Percentiles rank a stretch among this genome's conserved stretches.
These are phyloP conservation scores for Xerocomus spinulosus DNA, from an alignment of 768 basidiomycete species.

Conservation along the genomic window DNA sequence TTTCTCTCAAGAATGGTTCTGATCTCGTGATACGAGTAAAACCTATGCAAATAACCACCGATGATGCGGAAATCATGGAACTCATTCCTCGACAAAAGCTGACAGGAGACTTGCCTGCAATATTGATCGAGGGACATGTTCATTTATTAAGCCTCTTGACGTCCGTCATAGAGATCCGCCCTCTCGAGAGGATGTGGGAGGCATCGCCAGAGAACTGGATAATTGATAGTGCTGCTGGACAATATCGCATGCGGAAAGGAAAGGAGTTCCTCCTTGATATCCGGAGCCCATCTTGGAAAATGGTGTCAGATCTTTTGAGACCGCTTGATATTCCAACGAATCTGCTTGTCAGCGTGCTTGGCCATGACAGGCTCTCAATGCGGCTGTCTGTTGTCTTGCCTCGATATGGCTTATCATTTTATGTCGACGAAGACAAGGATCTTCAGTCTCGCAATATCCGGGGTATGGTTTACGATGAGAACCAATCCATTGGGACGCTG, in stretches of 20 bases:
- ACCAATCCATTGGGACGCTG: conserved; percentile 41
- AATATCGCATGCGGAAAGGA: conserved; percentile 6
- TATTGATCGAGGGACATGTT: conserved; percentile 17
- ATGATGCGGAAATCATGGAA: conserved; percentile 6
- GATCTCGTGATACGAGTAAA: conserved; percentile 16
- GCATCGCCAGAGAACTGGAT: conserved; percentile 25
- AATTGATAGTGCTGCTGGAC: conserved; percentile 8
- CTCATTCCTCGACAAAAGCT: conserved; percentile 22
- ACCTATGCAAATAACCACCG: not conserved
- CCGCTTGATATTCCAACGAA: conserved; percentile 20
- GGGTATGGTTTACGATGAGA: conserved; percentile 36
- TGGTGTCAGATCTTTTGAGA: conserved; percentile 21
- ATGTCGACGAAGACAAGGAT: conserved; percentile 26
- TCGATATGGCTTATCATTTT: conserved; percentile 40
- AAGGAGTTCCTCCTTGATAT: conserved; percentile 22
- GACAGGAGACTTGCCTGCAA: conserved; percentile 21
- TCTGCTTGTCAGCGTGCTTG: conserved; percentile 17
- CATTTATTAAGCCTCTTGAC: conserved; percentile 30
- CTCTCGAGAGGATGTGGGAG: conserved; percentile 22
- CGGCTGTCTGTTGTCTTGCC: conserved; percentile 33
- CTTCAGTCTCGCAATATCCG: conserved; percentile 40
- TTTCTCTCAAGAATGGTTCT: not conserved
- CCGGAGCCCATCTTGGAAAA: conserved; percentile 23
- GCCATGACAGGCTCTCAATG: not conserved
- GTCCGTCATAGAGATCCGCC: conserved; percentile 25